Conservation (phyloP, 202 grass and related monocot genomes). For the Elaeis oleifera region DNA sequence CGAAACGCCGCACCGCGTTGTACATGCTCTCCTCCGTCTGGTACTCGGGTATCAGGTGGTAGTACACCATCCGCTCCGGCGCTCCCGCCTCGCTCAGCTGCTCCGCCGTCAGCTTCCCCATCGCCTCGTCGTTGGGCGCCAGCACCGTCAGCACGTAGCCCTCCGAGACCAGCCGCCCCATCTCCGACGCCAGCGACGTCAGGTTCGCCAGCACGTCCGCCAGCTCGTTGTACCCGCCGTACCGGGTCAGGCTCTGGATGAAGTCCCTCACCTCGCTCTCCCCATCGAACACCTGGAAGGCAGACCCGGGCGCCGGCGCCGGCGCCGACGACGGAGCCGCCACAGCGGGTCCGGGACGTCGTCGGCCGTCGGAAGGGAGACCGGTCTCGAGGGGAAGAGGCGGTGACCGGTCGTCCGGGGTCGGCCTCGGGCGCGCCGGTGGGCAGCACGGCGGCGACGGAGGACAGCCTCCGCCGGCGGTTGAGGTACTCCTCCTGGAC, state of each 20-base stretch:
- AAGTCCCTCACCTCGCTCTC: slow-evolving; percentile 84
- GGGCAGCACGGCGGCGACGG: slow-evolving; percentile 49
- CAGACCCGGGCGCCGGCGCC: slow-evolving; percentile 31
- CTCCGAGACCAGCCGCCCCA: slow-evolving; percentile 68
- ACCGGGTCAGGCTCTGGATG: slow-evolving; percentile 64
- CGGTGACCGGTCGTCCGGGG: slow-evolving; percentile 42
- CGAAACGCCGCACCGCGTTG: slow-evolving; percentile 64
- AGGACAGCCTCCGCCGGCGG: slow-evolving; percentile 47
- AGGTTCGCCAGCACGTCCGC: slow-evolving; percentile 84
- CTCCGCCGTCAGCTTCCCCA: slow-evolving; percentile 63
- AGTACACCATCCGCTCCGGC: slow-evolving; percentile 75
- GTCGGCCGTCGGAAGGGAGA: slow-evolving; percentile 48
- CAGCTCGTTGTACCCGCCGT: slow-evolving; percentile 76
- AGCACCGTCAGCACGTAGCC: slow-evolving; percentile 67
- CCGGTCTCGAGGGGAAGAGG: slow-evolving; percentile 29
- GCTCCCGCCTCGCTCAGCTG: slow-evolving; percentile 63
- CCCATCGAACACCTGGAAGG: slow-evolving; percentile 51
- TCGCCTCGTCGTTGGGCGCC: slow-evolving; percentile 77
- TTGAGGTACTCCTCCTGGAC: slow-evolving; percentile 68
- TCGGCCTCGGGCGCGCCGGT: slow-evolving; percentile 66
- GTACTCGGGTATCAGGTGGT: slow-evolving; percentile 78
- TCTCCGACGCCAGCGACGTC: slow-evolving; percentile 65
- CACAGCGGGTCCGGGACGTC: slow-evolving; percentile 46
- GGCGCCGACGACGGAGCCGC: slow-evolving; percentile 30
- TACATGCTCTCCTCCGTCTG: slow-evolving; percentile 95